Evolutionary conservation across 768 basidiomycete species (phyloP).

Genomic region (Dentipellis fragilis): DNA sequence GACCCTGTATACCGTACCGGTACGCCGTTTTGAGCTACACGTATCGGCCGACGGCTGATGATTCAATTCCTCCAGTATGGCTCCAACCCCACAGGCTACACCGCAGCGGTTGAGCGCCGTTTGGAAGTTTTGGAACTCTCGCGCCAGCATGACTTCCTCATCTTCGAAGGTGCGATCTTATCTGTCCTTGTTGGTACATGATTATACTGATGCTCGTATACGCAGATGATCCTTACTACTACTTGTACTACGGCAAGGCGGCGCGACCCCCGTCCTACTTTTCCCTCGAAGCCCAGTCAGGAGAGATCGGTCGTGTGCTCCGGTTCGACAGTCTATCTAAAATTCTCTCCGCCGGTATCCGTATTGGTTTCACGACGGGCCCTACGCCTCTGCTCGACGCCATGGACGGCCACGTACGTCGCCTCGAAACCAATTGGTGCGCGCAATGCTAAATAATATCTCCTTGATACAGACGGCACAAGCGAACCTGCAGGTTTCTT

Average conservation of each 20-base stretch:
- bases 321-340: constrained; percentile 90
- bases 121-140: constrained; percentile 65
- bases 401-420: constrained; percentile 60
- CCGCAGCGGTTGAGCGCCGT: constrained; percentile 58
- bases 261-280: constrained; percentile 74
- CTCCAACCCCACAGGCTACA: constrained; percentile 80
- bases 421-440: constrained; percentile 1
- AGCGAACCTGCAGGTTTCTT: constrained; percentile 58
- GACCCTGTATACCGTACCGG: constrained; percentile 73
- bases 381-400: constrained; percentile 56
- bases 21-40: constrained; percentile 19
- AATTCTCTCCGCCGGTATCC: constrained; percentile 65
- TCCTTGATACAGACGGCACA: constrained; percentile 40
- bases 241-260: constrained; percentile 60
- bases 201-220: not conserved
- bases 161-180: constrained; percentile 64
- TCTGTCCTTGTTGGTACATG: not conserved
- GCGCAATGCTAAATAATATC: not conserved
- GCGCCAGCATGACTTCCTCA: constrained; percentile 64
- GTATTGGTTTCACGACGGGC: constrained; percentile 74
- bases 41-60: not conserved
- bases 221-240: constrained; percentile 73
- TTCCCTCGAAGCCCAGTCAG: constrained; percentile 56
- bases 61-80: constrained; percentile 43
- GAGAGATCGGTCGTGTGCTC: constrained; percentile 65